These are phyloP conservation scores for Bipolaris zeicola DNA, from an alignment of 2,329 filamentous ascomycete genomes.

Conservation along the genomic window DNA sequence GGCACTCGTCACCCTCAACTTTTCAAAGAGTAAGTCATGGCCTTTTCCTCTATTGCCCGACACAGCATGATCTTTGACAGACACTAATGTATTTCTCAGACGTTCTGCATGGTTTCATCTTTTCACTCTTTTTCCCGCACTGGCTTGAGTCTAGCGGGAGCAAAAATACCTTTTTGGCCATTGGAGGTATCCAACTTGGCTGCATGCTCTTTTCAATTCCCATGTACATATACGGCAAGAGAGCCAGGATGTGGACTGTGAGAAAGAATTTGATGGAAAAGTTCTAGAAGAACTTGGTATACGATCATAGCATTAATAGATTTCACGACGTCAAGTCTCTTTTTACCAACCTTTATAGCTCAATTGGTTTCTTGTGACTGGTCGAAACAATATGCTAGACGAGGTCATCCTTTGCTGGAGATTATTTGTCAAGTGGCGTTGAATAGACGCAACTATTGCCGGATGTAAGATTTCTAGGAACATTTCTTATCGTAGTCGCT, in stretches of 20 bases:
- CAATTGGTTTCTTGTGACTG: not conserved
- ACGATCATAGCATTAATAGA: too few relatives aligned
- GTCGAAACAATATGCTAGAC: not conserved
- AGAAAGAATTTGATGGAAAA: constrained; percentile 85
- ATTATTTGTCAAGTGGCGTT: too few relatives aligned
- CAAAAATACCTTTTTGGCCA: constrained; percentile 77
- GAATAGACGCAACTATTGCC: too few relatives aligned
- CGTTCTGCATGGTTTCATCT: constrained; percentile 86
- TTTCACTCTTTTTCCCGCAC: constrained; percentile 70
- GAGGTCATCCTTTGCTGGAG: too few relatives aligned
- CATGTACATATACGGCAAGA: constrained; percentile 93
- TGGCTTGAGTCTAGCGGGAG: constrained; percentile 81
- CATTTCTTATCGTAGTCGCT: too few relatives aligned
- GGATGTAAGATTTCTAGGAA: too few relatives aligned
- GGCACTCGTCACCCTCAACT: constrained; percentile 91
- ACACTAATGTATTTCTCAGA: constrained; percentile 52
- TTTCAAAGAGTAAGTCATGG: constrained; percentile 73
- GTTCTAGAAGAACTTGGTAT: constrained; percentile 50
- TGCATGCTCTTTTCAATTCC: constrained; percentile 78
- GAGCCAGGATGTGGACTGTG: constrained; percentile 92
- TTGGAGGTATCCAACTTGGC: constrained; percentile 84
- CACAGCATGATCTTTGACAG: not conserved
- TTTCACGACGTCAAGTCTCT: not conserved
- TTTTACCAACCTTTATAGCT: too few relatives aligned
- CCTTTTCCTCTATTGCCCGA: constrained; percentile 13